Percentiles rank a stretch among this genome's conserved stretches.
phyloP scores from a whole-genome alignment of 495 filamentous ascomycete genomes.

The Oleoguttula mirabilis region DNA sequence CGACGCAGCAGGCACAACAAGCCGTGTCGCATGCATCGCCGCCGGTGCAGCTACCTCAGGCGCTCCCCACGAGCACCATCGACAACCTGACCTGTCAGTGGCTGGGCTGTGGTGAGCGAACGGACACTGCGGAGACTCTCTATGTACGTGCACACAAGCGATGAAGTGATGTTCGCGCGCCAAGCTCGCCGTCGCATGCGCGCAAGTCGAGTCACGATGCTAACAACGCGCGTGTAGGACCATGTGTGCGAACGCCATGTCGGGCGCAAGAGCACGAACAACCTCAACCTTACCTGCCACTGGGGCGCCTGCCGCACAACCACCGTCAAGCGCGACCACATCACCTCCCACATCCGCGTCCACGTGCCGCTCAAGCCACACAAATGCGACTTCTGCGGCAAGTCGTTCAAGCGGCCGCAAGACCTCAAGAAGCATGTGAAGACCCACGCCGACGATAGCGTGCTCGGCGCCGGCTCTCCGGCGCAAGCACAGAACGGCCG shows the following conservation, averaged over 20 bases:
- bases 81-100: conserved; percentile 58
- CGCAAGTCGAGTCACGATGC: not conserved
- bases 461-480: conserved; percentile 67
- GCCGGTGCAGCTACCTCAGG: conserved; percentile 11
- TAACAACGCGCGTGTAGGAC: conserved; percentile 45
- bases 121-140: conserved; percentile 64
- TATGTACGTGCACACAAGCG: conserved; percentile 58
- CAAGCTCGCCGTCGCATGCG: conserved; percentile 3
- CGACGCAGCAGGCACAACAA: conserved; percentile 11
- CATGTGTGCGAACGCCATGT: conserved; percentile 98
- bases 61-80: conserved; percentile 47
- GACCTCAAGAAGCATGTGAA: conserved; percentile 99
- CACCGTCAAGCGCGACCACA: conserved; percentile 97
- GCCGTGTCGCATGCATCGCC: conserved; percentile 15
- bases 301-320: conserved; percentile 95
- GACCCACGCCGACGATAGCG: conserved; percentile 98
- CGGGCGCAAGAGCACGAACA: conserved; percentile 97
- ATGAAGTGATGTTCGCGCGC: conserved; percentile 10
- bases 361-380: conserved; percentile 97
- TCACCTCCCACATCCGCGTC: conserved; percentile 97
- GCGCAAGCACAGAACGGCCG: conserved; percentile 45
- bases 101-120: conserved; percentile 73
- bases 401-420: conserved; percentile 98
- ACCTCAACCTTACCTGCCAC: conserved; percentile 91
- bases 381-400: conserved; percentile 96